Conservation (phyloP, 305 asterid species). For the Fraxinus sp. region DNA sequence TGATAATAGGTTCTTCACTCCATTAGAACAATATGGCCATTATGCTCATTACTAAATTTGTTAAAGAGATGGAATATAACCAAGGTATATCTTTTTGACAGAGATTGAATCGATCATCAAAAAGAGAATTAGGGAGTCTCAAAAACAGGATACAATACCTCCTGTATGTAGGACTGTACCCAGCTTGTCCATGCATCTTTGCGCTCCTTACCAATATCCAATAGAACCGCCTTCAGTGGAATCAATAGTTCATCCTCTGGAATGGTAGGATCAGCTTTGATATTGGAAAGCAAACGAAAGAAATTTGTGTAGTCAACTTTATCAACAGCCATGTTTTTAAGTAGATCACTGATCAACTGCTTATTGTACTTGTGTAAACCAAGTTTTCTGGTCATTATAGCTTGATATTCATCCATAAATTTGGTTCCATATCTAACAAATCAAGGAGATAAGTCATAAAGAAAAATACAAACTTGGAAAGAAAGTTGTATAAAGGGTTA, state of each 20-base stretch:
- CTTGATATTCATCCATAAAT: slow-evolving; percentile 94
- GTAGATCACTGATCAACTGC: slow-evolving; percentile 80
- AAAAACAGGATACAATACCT: slow-evolving; percentile 46
- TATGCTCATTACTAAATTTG: background rate
- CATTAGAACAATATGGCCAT: background rate
- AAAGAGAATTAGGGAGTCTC: background rate
- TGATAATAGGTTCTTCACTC: background rate
- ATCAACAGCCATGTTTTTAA: slow-evolving; percentile 92
- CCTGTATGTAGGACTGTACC: slow-evolving; percentile 74
- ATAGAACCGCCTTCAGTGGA: slow-evolving; percentile 83
- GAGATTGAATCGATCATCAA: background rate
- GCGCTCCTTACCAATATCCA: slow-evolving; percentile 92
- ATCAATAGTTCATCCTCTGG: slow-evolving; percentile 61
- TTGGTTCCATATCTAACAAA: slow-evolving; percentile 74
- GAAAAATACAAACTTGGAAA: slow-evolving; percentile 21
- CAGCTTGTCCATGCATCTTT: slow-evolving; percentile 94
- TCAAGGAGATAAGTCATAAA: slow-evolving; percentile 15
- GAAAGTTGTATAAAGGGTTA: slow-evolving; percentile 8
- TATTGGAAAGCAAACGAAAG: slow-evolving; percentile 82
- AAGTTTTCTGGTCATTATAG: slow-evolving; percentile 85
- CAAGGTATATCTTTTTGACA: background rate
- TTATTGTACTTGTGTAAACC: slow-evolving; percentile 85
- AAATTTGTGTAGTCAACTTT: slow-evolving; percentile 98
- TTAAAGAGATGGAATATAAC: background rate
- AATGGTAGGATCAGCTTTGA: slow-evolving; percentile 68